Base-by-base conservation (phyloP, 257 asterid genomes). In the Apocynum venetum region DNA sequence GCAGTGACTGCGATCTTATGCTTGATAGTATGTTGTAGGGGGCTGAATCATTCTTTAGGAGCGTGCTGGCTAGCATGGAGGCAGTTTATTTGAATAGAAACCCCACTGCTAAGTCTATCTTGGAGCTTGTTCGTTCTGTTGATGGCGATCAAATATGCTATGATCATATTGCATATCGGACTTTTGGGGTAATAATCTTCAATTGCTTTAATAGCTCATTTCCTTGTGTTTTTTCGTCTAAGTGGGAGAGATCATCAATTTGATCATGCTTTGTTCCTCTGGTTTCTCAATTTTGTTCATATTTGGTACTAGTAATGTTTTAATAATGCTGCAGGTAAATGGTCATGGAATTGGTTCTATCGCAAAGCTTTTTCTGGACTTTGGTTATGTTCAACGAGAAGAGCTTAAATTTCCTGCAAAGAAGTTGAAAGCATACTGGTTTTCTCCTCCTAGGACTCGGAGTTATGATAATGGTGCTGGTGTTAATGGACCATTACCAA, bases 391-490 rank as follows among this genome's bases (percentile, higher is more conserved):
- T 46, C 91, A 81, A 87, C 88, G 92, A 65, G 99, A 96, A 46
- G 98, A 96, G 84, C 67, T 96, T 87, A 88, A 91, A 71, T 96
- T 96, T 85, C 99, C 94, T 19, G 97, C 97, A 40, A 96, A 96
- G 87, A 96, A 93, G 87, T 76, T 96, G 88, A 96, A 88, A 82
- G 98, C 99, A 2, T 91, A 80, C 78, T 96, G 97, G 97, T 96
- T 91, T 84, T 89, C 99, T 47, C 98, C 99, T 20, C 97, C 97
- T 0, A 46, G 55, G 36, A 55, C 76, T 65, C 78, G 74, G 65
- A 48, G 55, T 77, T 78, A 85, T 8, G 79, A 75, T 78, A 80
- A 35, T 46, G 94, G 94, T 57, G 78, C 72, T 35, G 89, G 97
- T 57, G 88, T 88, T 80, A 57, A 86, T 61, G 98, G 98, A 36